phyloP scores from a whole-genome alignment of 495 filamentous ascomycete genomes.

The Clavariopsis aquatica region DNA sequence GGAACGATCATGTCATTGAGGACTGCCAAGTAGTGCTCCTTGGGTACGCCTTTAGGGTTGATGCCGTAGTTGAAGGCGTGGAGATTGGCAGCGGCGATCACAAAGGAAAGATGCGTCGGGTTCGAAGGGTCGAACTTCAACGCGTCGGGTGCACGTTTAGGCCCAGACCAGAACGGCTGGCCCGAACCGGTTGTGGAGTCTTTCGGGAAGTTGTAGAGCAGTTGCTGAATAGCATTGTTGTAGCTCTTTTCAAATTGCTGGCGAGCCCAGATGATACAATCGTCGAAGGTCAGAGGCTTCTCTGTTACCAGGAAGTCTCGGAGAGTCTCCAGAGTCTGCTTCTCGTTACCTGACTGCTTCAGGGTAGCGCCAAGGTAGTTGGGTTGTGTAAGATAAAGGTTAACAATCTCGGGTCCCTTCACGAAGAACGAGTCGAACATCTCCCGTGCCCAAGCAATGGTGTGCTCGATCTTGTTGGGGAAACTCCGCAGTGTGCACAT shows the following conservation, averaged over 20 bases:
- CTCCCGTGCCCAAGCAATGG: slow-evolving; percentile 96
- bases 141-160: slow-evolving; percentile 93
- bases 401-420: slow-evolving; percentile 90
- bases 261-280: slow-evolving; percentile 93
- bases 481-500: slow-evolving; percentile 98
- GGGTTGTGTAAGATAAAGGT: slow-evolving; percentile 87
- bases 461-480: slow-evolving; percentile 98
- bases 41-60: slow-evolving; percentile 69
- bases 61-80: slow-evolving; percentile 99
- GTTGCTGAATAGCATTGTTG: slow-evolving; percentile 94
- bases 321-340: slow-evolving; percentile 88
- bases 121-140: slow-evolving; percentile 84
- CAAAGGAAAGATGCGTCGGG: slow-evolving; percentile 79
- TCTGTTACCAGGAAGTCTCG: slow-evolving; percentile 89
- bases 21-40: slow-evolving; percentile 70
- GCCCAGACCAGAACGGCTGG: slow-evolving; percentile 96
- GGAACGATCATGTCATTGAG: slow-evolving; percentile 93
- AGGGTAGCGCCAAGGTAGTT: slow-evolving; percentile 88
- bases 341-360: slow-evolving; percentile 95
- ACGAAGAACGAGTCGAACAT: slow-evolving; percentile 93
- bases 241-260: slow-evolving; percentile 95
- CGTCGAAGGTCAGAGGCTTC: slow-evolving; percentile 89
- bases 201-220: slow-evolving; percentile 97
- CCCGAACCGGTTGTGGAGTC: slow-evolving; percentile 86
- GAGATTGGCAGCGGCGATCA: slow-evolving; percentile 85